Evolutionary conservation across 2,329 filamentous ascomycete species (phyloP), one percentile per base, ranked within the genome.

Genomic region (Fusarium anguioides): DNA sequence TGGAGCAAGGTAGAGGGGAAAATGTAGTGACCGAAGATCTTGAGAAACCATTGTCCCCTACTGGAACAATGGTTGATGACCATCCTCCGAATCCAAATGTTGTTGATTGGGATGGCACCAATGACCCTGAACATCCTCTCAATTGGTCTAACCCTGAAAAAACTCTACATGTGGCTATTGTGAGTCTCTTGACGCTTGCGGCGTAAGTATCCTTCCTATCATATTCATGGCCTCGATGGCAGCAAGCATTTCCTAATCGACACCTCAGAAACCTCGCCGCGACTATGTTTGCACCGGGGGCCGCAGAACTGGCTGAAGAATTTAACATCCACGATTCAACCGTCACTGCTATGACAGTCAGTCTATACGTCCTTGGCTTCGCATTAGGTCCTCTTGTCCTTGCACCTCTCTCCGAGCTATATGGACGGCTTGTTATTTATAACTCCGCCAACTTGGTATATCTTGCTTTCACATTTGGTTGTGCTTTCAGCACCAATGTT

Each of bases 81-180:
- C 26, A n/a, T n/a, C 45, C 12, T 3, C 48, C 3, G 36, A n/a
- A 41, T 29, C 27, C 54, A 1, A 54, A 61, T 15, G 74, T 86
- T 18, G 81, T 92, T 18, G 88, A 91, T 70, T 92, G 89, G 78
- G 83, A 86, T 20, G 84, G 75, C 1, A 70, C 82, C 2, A 77
- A 86, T 63, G 88, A 90, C 66, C 81, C 81, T 7, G 79, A 81
- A 6, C 89, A 92, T 66, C 89, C 91, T 0, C 82, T 84, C 53
- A 91, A 91, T 71, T 92, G 90, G 89, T 75, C 84, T 0, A 74
- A 86, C 76, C 35, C 76, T 76, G 55, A 77, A 77, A 29, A 81
- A 81, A 69, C 68, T 77, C 8, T 12, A 12, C 81, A 82, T 26
- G 77, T 87, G 4, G 69, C 70, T 4, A 72, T 86, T 3, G 78